These are phyloP conservation scores for Fusarium multiceps DNA, from an alignment of 2,329 filamentous ascomycete genomes.

Conservation along the genomic window DNA sequence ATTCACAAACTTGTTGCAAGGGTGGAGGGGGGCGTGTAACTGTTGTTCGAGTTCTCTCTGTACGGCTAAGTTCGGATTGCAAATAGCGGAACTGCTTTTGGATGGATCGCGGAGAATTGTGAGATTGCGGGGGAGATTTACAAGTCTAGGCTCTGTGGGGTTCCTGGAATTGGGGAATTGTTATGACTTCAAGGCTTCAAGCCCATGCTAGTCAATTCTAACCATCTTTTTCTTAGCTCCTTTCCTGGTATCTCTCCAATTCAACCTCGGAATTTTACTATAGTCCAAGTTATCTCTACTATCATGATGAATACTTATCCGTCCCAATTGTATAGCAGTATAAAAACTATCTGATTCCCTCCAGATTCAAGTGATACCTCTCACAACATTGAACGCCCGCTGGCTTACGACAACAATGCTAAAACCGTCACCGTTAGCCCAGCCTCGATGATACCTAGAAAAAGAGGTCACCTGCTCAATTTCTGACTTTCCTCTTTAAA, in stretches of 20 bases:
- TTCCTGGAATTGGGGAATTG: constrained; percentile 10
- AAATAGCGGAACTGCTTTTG: constrained; percentile 45
- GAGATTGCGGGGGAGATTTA: constrained; percentile 26
- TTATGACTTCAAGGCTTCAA: neutral
- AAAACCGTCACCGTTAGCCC: constrained; percentile 13
- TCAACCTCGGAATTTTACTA: neutral
- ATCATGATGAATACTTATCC: neutral
- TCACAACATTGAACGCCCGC: neutral
- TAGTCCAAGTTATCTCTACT: neutral
- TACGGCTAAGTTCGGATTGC: constrained; percentile 48
- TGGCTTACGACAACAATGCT: constrained; percentile 20
- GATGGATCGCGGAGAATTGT: constrained; percentile 30
- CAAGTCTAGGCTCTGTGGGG: constrained; percentile 30
- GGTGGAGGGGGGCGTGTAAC: constrained; percentile 20
- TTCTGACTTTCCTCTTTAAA: constrained; percentile 30
- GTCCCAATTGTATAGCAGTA: neutral
- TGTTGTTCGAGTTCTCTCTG: constrained; percentile 8
- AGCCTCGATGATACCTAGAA: constrained; percentile 20
- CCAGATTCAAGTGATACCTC: neutral
- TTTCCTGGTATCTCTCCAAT: neutral
- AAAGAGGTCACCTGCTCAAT: constrained; percentile 36
- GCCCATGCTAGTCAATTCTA: neutral
- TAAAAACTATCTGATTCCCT: neutral
- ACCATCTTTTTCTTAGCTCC: neutral
- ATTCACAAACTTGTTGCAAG: constrained; percentile 12